phyloP scores from a whole-genome alignment of 2,329 filamentous ascomycete genomes.

The Hymenoscyphus infarciens region DNA sequence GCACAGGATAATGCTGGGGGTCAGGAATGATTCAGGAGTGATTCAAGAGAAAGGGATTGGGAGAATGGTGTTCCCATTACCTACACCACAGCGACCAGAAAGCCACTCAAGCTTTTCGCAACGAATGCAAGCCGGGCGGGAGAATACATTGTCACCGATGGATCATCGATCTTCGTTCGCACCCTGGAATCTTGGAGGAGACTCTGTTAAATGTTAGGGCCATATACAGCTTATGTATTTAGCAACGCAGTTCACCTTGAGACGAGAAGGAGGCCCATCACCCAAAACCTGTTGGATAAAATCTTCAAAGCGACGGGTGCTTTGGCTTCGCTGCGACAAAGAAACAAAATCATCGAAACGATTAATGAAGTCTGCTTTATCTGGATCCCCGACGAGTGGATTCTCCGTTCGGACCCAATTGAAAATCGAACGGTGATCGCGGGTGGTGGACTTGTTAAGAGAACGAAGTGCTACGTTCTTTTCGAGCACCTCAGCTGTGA shows the following conservation, averaged over 20 bases:
- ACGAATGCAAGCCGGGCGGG: background rate
- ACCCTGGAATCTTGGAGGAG: constrained; percentile 15
- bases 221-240: background rate
- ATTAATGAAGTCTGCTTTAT: constrained; percentile 11
- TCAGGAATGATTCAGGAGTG: no score
- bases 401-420: constrained; percentile 8
- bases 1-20: no score
- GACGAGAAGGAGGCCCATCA: background rate
- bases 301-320: background rate
- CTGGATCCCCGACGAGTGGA: background rate
- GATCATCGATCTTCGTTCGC: constrained; percentile 13
- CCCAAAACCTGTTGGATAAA: constrained; percentile 4
- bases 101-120: constrained; percentile 10
- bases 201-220: constrained; percentile 9
- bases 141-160: constrained; percentile 11
- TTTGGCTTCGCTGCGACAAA: background rate
- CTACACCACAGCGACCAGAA: constrained; percentile 9
- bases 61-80: no score
- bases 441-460: constrained; percentile 8
- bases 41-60: no score
- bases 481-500: background rate
- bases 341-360: constrained; percentile 14
- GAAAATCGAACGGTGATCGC: constrained; percentile 3
- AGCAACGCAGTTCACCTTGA: background rate
- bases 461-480: constrained; percentile 3